Conservation (phyloP, 495 filamentous ascomycete genomes). For the Oidiodendron maius region DNA sequence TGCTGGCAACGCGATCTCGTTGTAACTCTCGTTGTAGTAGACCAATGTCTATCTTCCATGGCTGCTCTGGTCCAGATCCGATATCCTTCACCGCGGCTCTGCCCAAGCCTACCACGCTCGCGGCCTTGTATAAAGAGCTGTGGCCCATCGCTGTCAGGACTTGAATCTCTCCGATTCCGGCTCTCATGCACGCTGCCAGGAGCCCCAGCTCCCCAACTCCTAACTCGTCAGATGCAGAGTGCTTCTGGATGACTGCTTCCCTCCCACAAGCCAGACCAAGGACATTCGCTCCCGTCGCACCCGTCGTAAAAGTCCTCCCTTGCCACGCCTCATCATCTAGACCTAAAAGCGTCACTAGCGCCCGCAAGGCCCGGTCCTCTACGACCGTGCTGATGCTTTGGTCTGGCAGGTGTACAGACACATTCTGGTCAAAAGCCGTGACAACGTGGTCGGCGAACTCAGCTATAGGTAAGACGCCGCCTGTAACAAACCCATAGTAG, state of each 20-base stretch:
- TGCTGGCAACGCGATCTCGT: constrained; percentile 49
- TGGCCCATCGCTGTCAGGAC: constrained; percentile 78
- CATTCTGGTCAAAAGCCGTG: constrained; percentile 72
- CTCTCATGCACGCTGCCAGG: constrained; percentile 54
- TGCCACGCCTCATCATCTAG: constrained; percentile 43
- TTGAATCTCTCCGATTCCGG: constrained; percentile 61
- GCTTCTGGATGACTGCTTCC: constrained; percentile 53
- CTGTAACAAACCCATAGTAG: constrained; percentile 90
- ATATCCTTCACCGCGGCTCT: constrained; percentile 59
- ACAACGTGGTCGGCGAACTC: constrained; percentile 79
- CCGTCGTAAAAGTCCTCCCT: constrained; percentile 78
- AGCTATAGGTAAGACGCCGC: constrained; percentile 74
- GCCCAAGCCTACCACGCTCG: constrained; percentile 74
- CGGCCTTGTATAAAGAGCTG: constrained; percentile 77
- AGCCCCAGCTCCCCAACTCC: constrained; percentile 59
- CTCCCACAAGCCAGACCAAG: constrained; percentile 74
- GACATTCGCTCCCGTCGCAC: constrained; percentile 81
- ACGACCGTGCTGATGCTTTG: constrained; percentile 71
- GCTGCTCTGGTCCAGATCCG: constrained; percentile 37
- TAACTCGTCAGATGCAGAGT: constrained; percentile 20
- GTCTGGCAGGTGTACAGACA: constrained; percentile 73
- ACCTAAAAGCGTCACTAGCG: constrained; percentile 62
- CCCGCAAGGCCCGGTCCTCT: constrained; percentile 61
- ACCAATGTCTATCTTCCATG: constrained; percentile 63
- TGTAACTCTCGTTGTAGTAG: constrained; percentile 45